Evolutionary conservation across 2,329 filamentous ascomycete species (phyloP).

Genomic region (Apiospora arundinis): DNA sequence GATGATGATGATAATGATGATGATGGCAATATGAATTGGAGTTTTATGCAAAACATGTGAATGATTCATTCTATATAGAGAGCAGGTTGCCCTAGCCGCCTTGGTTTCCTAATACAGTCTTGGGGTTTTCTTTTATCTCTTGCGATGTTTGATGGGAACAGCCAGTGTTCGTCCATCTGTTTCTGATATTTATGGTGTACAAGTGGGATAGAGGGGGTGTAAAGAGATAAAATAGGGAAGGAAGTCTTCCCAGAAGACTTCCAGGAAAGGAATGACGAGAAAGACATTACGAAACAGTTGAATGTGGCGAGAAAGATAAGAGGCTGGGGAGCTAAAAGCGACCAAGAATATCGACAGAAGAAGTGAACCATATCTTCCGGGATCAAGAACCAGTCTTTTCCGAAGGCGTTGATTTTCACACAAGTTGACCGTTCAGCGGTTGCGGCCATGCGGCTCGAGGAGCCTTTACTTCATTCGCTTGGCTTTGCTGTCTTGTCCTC

Average conservation of each 20-base stretch:
- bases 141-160: neutral
- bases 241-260: neutral
- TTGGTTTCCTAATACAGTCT: slow-evolving; percentile 13
- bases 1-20: neutral
- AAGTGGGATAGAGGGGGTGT: neutral
- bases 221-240: neutral
- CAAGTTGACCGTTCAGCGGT: neutral
- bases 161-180: neutral
- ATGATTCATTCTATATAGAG: slow-evolving; percentile 5
- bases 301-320: slow-evolving; percentile 29
- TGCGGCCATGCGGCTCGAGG: neutral
- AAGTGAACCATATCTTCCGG: slow-evolving; percentile 23
- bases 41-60: slow-evolving; percentile 10
- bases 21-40: too few relatives aligned
- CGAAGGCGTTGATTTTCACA: neutral
- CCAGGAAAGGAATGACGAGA: slow-evolving; percentile 1
- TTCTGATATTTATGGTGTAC: neutral
- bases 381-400: slow-evolving; percentile 5
- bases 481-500: slow-evolving; percentile 30
- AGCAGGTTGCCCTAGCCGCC: slow-evolving; percentile 16
- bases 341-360: slow-evolving; percentile 23
- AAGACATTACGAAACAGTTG: slow-evolving; percentile 10
- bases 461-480: slow-evolving; percentile 35
- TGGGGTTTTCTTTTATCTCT: neutral
- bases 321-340: neutral